A percentile compares a stretch with the other conserved stretches of the same genome.
Evolutionary conservation across 2,329 filamentous ascomycete species (phyloP).

Genomic region (Penicillium janthinellum): DNA sequence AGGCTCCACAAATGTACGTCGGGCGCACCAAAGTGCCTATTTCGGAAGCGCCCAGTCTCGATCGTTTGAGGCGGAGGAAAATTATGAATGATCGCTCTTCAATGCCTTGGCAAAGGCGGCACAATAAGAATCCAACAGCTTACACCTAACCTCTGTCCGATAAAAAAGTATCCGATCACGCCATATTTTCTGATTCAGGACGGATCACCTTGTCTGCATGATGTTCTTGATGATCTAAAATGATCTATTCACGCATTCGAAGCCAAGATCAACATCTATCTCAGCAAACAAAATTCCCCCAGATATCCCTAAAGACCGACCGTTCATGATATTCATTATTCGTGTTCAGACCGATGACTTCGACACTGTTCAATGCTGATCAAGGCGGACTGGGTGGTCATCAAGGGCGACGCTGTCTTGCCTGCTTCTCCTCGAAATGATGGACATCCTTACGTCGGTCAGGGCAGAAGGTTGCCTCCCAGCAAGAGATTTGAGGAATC

Average conservation of each 20-base stretch:
- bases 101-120: background rate
- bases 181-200: too few relatives aligned
- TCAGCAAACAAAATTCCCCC: too few relatives aligned
- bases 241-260: too few relatives aligned
- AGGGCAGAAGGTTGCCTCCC: too few relatives aligned
- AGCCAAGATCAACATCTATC: too few relatives aligned
- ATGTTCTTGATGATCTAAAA: too few relatives aligned
- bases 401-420: too few relatives aligned
- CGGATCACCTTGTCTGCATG: too few relatives aligned
- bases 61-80: background rate
- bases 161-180: background rate
- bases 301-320: background rate
- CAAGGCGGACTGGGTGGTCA: too few relatives aligned
- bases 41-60: background rate
- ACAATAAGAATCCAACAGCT: background rate
- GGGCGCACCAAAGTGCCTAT: constrained; percentile 8
- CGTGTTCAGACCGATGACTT: background rate
- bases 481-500: too few relatives aligned
- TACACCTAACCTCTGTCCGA: background rate
- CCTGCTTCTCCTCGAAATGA: too few relatives aligned
- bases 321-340: background rate
- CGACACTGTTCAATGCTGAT: background rate
- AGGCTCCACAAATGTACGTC: background rate
- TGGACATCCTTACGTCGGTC: too few relatives aligned
- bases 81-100: background rate